phyloP scores from a whole-genome alignment of 164 flowering plant genomes.

The Nymphaea thermarum region DNA sequence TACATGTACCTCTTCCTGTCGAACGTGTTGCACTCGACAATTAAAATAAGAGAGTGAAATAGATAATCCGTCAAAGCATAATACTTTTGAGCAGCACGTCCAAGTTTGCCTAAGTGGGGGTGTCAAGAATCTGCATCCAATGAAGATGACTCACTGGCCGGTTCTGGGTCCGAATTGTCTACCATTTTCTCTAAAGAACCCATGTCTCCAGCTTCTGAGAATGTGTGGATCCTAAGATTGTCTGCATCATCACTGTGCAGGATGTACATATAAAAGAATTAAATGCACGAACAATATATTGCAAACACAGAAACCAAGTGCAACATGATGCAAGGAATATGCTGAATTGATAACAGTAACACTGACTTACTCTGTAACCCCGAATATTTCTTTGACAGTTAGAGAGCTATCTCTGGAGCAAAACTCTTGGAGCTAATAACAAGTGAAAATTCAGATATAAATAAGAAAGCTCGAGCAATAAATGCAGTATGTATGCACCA shows the following conservation, averaged over 20 bases:
- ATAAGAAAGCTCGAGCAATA: not conserved
- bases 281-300: not conserved
- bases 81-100: too few relatives aligned
- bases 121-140: not conserved
- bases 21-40: too few relatives aligned
- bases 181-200: slow-evolving; percentile 75
- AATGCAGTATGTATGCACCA: too few relatives aligned
- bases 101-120: too few relatives aligned
- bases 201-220: slow-evolving; percentile 73
- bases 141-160: slow-evolving; percentile 17
- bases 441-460: not conserved
- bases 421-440: slow-evolving; percentile 77
- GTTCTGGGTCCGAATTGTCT: slow-evolving; percentile 43
- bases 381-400: slow-evolving; percentile 77
- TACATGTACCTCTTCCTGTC: too few relatives aligned
- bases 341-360: not conserved
- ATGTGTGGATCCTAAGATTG: slow-evolving; percentile 54
- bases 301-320: not conserved
- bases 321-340: not conserved
- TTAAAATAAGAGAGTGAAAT: too few relatives aligned
- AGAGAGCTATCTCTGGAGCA: slow-evolving; percentile 74
- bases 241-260: slow-evolving; percentile 80
- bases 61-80: too few relatives aligned
- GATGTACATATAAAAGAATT: not conserved
- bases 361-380: slow-evolving; percentile 81